Percentiles rank a stretch among this genome's conserved stretches.
These are phyloP conservation scores for Candida multigemmis DNA, from an alignment of 805 yeast species.

Conservation along the genomic window DNA sequence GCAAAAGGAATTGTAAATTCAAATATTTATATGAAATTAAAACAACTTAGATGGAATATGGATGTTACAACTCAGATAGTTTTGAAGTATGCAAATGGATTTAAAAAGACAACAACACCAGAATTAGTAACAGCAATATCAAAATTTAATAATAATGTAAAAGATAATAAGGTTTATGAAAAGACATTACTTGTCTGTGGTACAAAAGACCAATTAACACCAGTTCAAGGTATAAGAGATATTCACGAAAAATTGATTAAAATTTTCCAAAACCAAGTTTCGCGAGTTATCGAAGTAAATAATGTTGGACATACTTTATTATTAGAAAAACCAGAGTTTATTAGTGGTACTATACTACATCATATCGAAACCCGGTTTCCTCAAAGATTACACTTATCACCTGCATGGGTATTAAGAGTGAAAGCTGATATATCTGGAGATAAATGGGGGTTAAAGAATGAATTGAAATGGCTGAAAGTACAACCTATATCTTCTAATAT, in stretches of 20 bases:
- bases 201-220: conserved; percentile 46
- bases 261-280: conserved; percentile 15
- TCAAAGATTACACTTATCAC: conserved; percentile 42
- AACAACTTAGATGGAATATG: conserved; percentile 65
- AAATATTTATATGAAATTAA: conserved; percentile 29
- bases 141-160: conserved; percentile 23
- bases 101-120: conserved; percentile 28
- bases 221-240: conserved; percentile 26
- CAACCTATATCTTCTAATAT: conserved; percentile 41
- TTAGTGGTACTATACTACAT: conserved; percentile 52
- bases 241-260: conserved; percentile 16
- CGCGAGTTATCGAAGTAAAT: conserved; percentile 26
- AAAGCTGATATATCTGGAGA: conserved; percentile 57
- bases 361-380: conserved; percentile 44
- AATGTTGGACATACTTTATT: conserved; percentile 60
- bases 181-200: conserved; percentile 56
- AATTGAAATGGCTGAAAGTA: conserved; percentile 58
- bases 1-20: conserved; percentile 10
- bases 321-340: conserved; percentile 52
- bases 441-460: conserved; percentile 76
- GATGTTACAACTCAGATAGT: conserved; percentile 50
- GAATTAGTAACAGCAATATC: conserved; percentile 36
- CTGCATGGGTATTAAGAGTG: conserved; percentile 62
- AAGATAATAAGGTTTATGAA: conserved; percentile 19
- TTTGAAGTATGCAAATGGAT: conserved; percentile 44